Evolutionary conservation across 1,284 basidiomycete species (phyloP), one percentile per base, ranked within the genome.

Genomic region (Bondarzewia mesenterica): DNA sequence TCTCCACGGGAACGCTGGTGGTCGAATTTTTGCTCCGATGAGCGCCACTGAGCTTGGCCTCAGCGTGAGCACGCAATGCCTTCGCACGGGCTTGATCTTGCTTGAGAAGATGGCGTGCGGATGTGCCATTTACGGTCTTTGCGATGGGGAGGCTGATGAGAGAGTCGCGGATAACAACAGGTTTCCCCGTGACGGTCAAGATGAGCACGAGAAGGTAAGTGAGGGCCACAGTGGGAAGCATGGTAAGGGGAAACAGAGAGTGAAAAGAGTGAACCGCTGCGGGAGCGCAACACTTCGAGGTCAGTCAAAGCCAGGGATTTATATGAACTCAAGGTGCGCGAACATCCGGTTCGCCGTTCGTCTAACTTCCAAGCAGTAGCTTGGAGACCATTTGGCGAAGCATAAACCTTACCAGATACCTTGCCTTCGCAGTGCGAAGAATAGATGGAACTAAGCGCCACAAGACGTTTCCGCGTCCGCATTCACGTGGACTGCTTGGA

Each of bases 31-130:
- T 60, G 42, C 69, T 55, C 14, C 35, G 54, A 32, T 63, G 22
- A 12, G 20, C 60, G 44, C 62, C 63, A 18, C 55, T 55, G 49
- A 65, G 55, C 29, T 62, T 59, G 20, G 69, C 64, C 36, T 61
- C 52, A 21, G 61, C 69, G 7, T 66, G 68, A 21, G 70, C 61
- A 50, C 64, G 69, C 49, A 77, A 51, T n/a, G 66, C 63, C 50
- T 67, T 57, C 18, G 71, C 73, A 48, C 80, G 74, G 48, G 72
- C 70, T 48, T 72, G 73, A 58, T 85, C 83, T 45, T 73, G 69
- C 48, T 74, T 64, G 25, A 85, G 57, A 42, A 82, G 61, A 42
- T 72, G 72, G 47, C 63, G 60, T 4, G 65, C 50, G 50, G 75
- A 73, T 3, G 66, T 74, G 48, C 67, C 49, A 54, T 80, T 80